Evolutionary conservation across 2,329 filamentous ascomycete genomes (phyloP).

Genomic region (Ophiostoma montium): DNA sequence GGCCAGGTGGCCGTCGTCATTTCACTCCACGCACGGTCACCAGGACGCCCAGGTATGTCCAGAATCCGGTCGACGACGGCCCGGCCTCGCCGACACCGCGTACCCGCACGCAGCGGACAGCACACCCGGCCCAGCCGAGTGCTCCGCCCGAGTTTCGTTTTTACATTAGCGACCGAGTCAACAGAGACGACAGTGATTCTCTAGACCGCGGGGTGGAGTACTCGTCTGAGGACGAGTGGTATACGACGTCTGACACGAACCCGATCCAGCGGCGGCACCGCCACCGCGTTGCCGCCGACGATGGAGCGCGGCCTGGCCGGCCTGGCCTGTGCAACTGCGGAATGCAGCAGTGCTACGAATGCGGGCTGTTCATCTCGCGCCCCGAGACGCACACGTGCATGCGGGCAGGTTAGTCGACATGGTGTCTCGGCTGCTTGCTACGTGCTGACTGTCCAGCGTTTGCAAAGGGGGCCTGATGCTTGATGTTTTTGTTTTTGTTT

Average conservation of each 20-base stretch:
- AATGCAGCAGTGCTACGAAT: conserved; percentile 9
- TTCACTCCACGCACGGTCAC: neutral
- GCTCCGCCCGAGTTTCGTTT: neutral
- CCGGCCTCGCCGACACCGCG: neutral
- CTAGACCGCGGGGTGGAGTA: neutral
- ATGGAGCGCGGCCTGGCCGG: neutral
- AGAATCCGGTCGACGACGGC: neutral
- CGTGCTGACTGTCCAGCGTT: neutral
- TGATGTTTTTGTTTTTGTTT: neutral
- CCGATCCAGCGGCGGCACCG: conserved; percentile 30
- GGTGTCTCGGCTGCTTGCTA: neutral
- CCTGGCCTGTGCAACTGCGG: conserved; percentile 5
- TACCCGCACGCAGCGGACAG: neutral
- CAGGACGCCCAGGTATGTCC: neutral
- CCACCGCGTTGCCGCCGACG: conserved; percentile 37
- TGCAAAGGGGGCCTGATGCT: neutral
- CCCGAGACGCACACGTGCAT: conserved; percentile 5
- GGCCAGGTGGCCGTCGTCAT: neutral
- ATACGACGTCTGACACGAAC: conserved; percentile 26
- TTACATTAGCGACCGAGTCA: neutral
- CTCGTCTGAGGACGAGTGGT: conserved; percentile 6
- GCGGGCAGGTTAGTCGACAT: neutral
- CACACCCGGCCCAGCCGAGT: neutral
- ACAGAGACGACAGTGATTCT: neutral
- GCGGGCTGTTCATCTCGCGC: conserved; percentile 5